A percentile compares a stretch with the other conserved stretches of the same genome.
phyloP scores from a whole-genome alignment of 2,329 filamentous ascomycete genomes.

The Bipolaris oryzae region DNA sequence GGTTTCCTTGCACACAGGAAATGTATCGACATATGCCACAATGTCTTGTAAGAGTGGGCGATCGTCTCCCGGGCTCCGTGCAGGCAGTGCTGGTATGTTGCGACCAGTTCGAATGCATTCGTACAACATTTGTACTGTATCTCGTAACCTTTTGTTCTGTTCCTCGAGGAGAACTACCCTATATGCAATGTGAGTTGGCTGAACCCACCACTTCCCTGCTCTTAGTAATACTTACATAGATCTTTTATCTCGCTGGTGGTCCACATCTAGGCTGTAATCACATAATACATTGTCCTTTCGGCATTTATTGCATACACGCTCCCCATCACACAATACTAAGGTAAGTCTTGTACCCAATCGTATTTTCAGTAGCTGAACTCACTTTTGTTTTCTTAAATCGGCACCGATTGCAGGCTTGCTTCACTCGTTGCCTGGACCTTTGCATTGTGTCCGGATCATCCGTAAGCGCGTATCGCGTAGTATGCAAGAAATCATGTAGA shows the following conservation, averaged over 20 bases:
- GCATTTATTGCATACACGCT: not conserved
- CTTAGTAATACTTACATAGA: not conserved
- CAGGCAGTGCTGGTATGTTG: not conserved
- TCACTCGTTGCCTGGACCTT: not conserved
- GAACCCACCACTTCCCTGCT: no score
- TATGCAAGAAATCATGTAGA: no score
- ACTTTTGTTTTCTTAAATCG: constrained; percentile 13
- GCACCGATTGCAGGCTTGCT: constrained; percentile 15
- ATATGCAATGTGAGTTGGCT: no score
- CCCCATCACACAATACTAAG: not conserved
- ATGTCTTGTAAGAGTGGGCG: constrained; percentile 3
- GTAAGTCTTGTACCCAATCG: no score
- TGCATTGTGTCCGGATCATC: no score
- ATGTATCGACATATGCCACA: not conserved
- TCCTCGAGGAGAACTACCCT: constrained; percentile 4
- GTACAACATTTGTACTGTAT: constrained; percentile 2
- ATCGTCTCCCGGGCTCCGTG: not conserved
- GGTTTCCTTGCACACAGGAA: not conserved
- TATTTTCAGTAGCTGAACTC: no score
- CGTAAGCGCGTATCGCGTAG: no score
- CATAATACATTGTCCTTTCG: not conserved
- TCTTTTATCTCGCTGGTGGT: not conserved
- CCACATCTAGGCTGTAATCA: not conserved
- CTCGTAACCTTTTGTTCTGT: not conserved
- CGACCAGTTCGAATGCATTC: not conserved